phyloP scores from a whole-genome alignment of 805 yeast species.

The Cyberlindnera mycetangii region DNA sequence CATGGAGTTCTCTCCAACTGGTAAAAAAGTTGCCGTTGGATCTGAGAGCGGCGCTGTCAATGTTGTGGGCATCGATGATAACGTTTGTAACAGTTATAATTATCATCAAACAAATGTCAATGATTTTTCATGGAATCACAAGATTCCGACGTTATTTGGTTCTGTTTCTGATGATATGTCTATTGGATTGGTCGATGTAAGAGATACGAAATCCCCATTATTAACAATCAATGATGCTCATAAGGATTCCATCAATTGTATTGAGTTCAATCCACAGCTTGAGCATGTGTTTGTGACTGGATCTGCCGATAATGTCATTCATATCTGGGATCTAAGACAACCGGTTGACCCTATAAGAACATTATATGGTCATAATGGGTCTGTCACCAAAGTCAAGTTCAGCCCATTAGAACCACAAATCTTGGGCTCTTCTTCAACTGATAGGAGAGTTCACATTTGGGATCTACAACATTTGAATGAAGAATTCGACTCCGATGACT shows the following conservation, averaged over 20 bases:
- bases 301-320: slow-evolving; percentile 71
- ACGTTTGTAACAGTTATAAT: slow-evolving; percentile 29
- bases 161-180: slow-evolving; percentile 69
- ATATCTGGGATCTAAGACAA: slow-evolving; percentile 73
- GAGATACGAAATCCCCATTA: slow-evolving; percentile 36
- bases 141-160: slow-evolving; percentile 48
- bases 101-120: slow-evolving; percentile 57
- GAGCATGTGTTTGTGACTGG: slow-evolving; percentile 67
- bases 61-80: slow-evolving; percentile 56
- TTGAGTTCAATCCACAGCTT: slow-evolving; percentile 59
- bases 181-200: slow-evolving; percentile 58
- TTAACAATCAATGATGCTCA: slow-evolving; percentile 49
- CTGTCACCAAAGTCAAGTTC: slow-evolving; percentile 57
- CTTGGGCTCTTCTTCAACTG: slow-evolving; percentile 60
- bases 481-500: slow-evolving; percentile 51
- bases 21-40: slow-evolving; percentile 53
- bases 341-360: slow-evolving; percentile 55
- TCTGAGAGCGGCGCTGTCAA: slow-evolving; percentile 67
- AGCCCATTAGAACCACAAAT: slow-evolving; percentile 45
- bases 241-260: slow-evolving; percentile 61
- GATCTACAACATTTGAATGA: slow-evolving; percentile 59
- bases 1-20: slow-evolving; percentile 10
- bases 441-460: slow-evolving; percentile 74
- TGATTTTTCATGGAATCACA: slow-evolving; percentile 59
- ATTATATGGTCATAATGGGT: slow-evolving; percentile 62